These are phyloP conservation scores for Penicillium brevicompactum DNA, from an alignment of 2,329 filamentous ascomycete species.

Conservation along the genomic window DNA sequence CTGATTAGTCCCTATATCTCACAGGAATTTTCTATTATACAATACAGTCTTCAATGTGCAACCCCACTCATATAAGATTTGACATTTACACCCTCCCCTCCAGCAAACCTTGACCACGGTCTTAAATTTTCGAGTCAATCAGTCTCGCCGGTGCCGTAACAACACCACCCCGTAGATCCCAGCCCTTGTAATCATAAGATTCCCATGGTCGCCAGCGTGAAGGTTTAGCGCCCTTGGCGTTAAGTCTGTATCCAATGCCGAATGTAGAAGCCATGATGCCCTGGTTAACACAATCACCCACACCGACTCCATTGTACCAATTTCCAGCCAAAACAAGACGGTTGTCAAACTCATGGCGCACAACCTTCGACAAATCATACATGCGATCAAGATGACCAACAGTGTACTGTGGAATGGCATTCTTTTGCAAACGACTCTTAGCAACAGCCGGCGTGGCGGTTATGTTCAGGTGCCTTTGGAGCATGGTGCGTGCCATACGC, in stretches of 20 bases:
- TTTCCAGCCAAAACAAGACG: conserved; percentile 64
- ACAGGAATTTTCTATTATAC: not conserved
- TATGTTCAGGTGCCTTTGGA: conserved; percentile 76
- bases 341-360: conserved; percentile 60
- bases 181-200: conserved; percentile 21
- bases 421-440: conserved; percentile 61
- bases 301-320: conserved; percentile 54
- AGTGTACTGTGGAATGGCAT: conserved; percentile 89
- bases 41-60: not conserved
- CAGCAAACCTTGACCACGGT: not conserved
- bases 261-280: conserved; percentile 56
- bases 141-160: conserved; percentile 28
- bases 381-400: conserved; percentile 74
- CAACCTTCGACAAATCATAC: conserved; percentile 56
- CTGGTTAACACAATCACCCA: conserved; percentile 59
- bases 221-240: not conserved
- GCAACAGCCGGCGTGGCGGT: conserved; percentile 62
- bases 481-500: conserved; percentile 67
- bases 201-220: conserved; percentile 21
- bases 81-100: not conserved
- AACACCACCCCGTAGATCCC: conserved; percentile 36
- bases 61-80: not conserved
- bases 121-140: conserved; percentile 13
- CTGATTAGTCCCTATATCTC: not conserved
- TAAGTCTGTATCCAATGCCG: conserved; percentile 39